These are phyloP conservation scores for Pseudopyricularia cyperi DNA, from an alignment of 2,329 filamentous ascomycete species.

Conservation along the genomic window DNA sequence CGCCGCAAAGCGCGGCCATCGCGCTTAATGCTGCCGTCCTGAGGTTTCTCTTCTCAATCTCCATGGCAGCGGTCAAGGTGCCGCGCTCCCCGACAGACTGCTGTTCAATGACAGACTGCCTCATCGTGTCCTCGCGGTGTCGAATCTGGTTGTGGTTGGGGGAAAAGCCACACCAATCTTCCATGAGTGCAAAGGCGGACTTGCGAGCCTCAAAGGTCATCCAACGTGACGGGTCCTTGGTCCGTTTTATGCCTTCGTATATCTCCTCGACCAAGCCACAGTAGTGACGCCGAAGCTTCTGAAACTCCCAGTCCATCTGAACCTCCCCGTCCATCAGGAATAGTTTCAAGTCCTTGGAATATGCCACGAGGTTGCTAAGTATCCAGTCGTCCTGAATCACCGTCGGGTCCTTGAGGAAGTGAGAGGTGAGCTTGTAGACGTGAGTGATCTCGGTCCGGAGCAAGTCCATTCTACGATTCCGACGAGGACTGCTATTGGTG, in stretches of 20 bases:
- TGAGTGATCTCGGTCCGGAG: conserved; percentile 90
- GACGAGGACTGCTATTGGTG: conserved; percentile 66
- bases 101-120: conserved; percentile 70
- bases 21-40: conserved; percentile 82
- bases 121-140: conserved; percentile 74
- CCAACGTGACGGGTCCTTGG: conserved; percentile 78
- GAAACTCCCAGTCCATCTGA: conserved; percentile 88
- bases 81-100: conserved; percentile 64
- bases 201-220: conserved; percentile 96
- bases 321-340: conserved; percentile 93
- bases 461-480: conserved; percentile 74
- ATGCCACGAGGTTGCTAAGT: conserved; percentile 73
- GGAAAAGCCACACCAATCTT: conserved; percentile 97
- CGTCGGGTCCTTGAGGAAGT: conserved; percentile 68
- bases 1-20: conserved; percentile 85
- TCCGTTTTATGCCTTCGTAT: conserved; percentile 80
- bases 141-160: conserved; percentile 77
- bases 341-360: conserved; percentile 82
- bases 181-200: conserved; percentile 92
- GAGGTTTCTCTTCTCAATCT: conserved; percentile 91
- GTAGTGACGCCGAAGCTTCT: conserved; percentile 82
- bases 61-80: conserved; percentile 76
- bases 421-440: conserved; percentile 86
- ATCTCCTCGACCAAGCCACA: conserved; percentile 88
- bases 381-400: conserved; percentile 85